Evolutionary conservation across 257 asterid genomes (phyloP).

Genomic region (Eucommia ulmoides): DNA sequence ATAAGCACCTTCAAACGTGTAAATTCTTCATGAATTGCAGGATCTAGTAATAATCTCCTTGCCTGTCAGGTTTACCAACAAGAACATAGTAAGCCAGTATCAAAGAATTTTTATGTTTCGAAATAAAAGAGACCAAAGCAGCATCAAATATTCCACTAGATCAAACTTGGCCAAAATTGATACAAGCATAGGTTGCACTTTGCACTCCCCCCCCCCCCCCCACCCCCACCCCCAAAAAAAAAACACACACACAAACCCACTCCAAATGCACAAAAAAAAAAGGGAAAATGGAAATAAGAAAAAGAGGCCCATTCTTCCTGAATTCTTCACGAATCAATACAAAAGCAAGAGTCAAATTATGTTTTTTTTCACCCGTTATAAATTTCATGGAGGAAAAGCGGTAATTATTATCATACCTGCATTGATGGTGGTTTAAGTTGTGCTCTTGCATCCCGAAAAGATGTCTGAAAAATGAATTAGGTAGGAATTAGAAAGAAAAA

Average conservation of each 20-base stretch:
- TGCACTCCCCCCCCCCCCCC: no score
- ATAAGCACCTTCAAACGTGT: slow-evolving; percentile 66
- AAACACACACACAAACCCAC: no score
- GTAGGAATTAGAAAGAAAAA: slow-evolving; percentile 9
- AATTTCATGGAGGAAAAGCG: background rate
- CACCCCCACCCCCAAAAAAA: no score
- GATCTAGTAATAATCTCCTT: slow-evolving; percentile 76
- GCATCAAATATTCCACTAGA: no score
- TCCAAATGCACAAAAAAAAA: no score
- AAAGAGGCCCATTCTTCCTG: background rate
- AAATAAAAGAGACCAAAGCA: background rate
- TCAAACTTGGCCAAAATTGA: no score
- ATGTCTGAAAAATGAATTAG: slow-evolving; percentile 38
- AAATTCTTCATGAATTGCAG: slow-evolving; percentile 97
- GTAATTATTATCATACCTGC: slow-evolving; percentile 45
- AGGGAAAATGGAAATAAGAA: background rate
- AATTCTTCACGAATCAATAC: background rate
- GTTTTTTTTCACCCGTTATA: background rate
- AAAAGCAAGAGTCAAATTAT: background rate
- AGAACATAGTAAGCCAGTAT: background rate
- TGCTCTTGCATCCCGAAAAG: slow-evolving; percentile 87
- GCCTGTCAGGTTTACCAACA: slow-evolving; percentile 46
- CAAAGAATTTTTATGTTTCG: background rate
- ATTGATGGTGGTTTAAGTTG: slow-evolving; percentile 98
- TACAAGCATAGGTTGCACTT: no score